Conservation (phyloP, 2,329 filamentous ascomycete genomes). For the Parastagonospora avenae region DNA sequence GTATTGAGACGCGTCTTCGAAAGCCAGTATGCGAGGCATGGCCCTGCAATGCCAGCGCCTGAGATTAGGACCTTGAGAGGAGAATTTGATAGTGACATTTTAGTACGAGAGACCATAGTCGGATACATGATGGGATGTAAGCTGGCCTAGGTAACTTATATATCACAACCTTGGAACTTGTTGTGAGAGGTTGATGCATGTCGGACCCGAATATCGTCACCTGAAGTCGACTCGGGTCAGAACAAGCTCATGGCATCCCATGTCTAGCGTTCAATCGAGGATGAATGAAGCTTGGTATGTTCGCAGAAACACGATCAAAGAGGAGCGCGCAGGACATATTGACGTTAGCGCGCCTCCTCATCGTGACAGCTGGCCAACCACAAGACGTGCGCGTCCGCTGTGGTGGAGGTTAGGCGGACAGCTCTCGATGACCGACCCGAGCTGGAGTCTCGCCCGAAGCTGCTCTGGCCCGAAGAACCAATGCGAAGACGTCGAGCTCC, state of each 20-base stretch:
- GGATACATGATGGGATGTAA: neutral
- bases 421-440: neutral
- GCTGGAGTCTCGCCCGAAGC: neutral
- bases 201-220: too few species aligned
- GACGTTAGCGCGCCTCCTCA: too few species aligned
- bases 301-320: too few species aligned
- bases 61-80: conserved; percentile 40
- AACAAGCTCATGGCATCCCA: too few species aligned
- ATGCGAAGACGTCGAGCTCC: neutral
- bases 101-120: neutral
- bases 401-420: neutral
- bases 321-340: too few species aligned
- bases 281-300: too few species aligned
- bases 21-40: conserved; percentile 44
- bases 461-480: neutral
- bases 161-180: too few species aligned
- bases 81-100: neutral
- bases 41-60: conserved; percentile 48
- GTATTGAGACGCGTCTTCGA: conserved; percentile 33
- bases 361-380: too few species aligned
- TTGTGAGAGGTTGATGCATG: too few species aligned
- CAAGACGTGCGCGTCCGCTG: neutral
- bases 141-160: neutral
- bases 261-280: too few species aligned
- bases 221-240: too few species aligned